Conservation (phyloP, 495 filamentous ascomycete genomes). For the Penicillium taxi region DNA sequence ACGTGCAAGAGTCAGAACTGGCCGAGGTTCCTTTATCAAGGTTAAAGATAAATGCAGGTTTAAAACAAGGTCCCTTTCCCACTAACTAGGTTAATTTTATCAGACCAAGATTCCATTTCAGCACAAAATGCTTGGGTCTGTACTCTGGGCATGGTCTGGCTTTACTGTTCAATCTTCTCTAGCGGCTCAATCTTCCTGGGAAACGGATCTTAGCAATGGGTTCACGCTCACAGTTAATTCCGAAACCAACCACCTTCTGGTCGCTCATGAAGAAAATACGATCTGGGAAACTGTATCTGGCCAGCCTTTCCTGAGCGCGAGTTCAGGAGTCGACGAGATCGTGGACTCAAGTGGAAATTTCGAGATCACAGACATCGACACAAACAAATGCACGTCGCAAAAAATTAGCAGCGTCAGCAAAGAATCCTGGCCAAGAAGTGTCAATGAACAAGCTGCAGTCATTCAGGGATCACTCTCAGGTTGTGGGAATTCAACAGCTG, state of each 20-base stretch:
- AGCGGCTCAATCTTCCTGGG: conserved; percentile 8
- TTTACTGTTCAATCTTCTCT: conserved; percentile 8
- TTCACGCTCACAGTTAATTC: conserved; percentile 10
- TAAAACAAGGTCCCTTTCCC: background rate
- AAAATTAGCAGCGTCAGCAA: conserved; percentile 6
- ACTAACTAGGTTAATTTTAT: background rate
- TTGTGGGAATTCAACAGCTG: conserved; percentile 10
- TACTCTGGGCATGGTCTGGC: conserved; percentile 11
- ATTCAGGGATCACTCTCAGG: conserved; percentile 12
- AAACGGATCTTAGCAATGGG: conserved; percentile 14
- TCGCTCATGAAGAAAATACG: conserved; percentile 1
- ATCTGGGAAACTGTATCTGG: conserved; percentile 19
- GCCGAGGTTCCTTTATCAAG: background rate
- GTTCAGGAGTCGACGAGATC: conserved; percentile 13
- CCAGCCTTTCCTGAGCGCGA: conserved; percentile 15
- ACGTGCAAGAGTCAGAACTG: conserved; percentile 12
- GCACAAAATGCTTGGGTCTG: conserved; percentile 12
- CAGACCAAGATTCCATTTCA: background rate
- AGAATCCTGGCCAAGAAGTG: conserved; percentile 6
- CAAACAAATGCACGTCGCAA: conserved; percentile 15
- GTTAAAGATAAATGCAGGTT: background rate
- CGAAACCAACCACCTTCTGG: conserved; percentile 8
- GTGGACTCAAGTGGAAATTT: conserved; percentile 17
- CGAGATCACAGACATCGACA: conserved; percentile 19
- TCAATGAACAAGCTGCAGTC: conserved; percentile 12